Evolutionary conservation across 129 eudicot species (phyloP), one percentile per base, ranked within the genome.

Genomic region (Scalesia atractyloides): DNA sequence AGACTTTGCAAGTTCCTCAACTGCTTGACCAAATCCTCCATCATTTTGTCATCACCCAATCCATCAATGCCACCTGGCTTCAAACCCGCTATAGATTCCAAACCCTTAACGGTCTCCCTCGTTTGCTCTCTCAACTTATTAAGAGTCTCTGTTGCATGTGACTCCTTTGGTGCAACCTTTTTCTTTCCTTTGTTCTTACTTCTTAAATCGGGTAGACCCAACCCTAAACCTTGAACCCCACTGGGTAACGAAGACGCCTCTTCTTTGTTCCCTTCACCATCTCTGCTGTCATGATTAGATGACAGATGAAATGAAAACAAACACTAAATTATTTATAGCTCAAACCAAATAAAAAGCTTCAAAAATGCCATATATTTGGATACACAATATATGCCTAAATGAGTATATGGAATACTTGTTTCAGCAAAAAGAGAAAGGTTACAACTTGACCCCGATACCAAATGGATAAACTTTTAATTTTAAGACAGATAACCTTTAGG

Each of bases 11-110:
- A 95, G 88, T 74, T 90, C 96, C 81, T 95, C 97, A 95, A 95
- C 84, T 95, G 99, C 84, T 90, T 95, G 64, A 90, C 97, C 89
- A 91, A 90, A 75, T 94, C 97, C 77, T 95, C 96, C 89, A 95
- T 84, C 91, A 94, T 84, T 49, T 87, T 83, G 69, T 90, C 93
- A 67, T 79, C 81, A 10, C 80, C 87, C 71, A 86, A 74, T 57
- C 63, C 80, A 22, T 83, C 95, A 64, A 65, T 3, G 41, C 64
- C 76, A 79, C 66, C 70, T 82, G 16, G 79, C 82, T 63, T 82
- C 30, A 90, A 74, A 64, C 83, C 91, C 2, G 86, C 75, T 44
- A 87, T 78, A 5, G 99, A 83, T 84, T 90, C 99, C 81, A 95
- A 81, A 13, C 89, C 92, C 82, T 86, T 90, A 13, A 95, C 97